Base-by-base conservation (phyloP, 768 basidiomycete species). In the Glaciozyma martinii region DNA sequence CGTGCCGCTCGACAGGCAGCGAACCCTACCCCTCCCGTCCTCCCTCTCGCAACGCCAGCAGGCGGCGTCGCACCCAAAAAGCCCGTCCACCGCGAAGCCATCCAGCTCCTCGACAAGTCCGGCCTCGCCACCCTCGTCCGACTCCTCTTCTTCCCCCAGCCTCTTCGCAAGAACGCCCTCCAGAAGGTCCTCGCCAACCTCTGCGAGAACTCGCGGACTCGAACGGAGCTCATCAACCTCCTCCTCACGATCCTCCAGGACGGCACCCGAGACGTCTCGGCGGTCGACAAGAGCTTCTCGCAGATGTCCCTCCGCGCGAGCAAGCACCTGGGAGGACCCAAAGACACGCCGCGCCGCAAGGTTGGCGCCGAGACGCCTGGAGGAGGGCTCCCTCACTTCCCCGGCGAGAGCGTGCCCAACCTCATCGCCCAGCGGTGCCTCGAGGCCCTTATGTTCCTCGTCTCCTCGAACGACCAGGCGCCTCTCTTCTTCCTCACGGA, bases 401-500 rank as follows among this genome's bases (percentile, higher is more conserved):
- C 76, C 19, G 72, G 78, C 42, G 93, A 97, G 71, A 83, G 86
- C 37, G 85, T 92, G 8, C 94, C 95, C 2, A 89, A 95, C 71
- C 80, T 99, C 50, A 86, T 97, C 61, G 90, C 90, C 19, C 92
- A 97, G 75, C 86, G 94, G 33, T 94, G 90, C 71, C 81, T 99
- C 21, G 95, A 99, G 74, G 89, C 88, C 3, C 79, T 99, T 72
- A 85, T 85, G 0, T 89, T 84, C 75, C 90, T 98, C 69, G 92
- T 95, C 75, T 83, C 80, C 62, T 81, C 85, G 29, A 98, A 95
- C 75, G 87, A 90, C 65, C 76, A 83, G 23, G 88, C 89, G 1
- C 87, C 92, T 1, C 77, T 90, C 23, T 98, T 93, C 82, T 98
- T 99, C 84, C 81, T 99, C 65, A 89, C 86, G 1, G 95, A 99